Evolutionary conservation across 2,329 filamentous ascomycete species (phyloP).

Genomic region (Pyrenochaeta sp.): DNA sequence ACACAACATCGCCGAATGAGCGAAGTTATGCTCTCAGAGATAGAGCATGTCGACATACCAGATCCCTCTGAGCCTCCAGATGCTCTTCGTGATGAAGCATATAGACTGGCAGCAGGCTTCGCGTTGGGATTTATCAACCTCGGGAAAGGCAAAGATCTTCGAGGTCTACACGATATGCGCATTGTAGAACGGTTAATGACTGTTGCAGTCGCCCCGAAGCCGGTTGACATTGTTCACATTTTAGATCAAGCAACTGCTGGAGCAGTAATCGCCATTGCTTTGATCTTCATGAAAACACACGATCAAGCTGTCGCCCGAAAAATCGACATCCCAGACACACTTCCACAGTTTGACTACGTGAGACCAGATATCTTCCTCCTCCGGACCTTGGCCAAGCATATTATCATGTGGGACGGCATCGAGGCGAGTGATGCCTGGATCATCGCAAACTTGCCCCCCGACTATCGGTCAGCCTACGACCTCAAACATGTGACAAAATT

Average conservation of each 20-base stretch:
- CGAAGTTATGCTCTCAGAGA: slow-evolving; percentile 97
- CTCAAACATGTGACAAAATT: slow-evolving; percentile 69
- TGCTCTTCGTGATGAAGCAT: slow-evolving; percentile 90
- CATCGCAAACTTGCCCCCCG: slow-evolving; percentile 72
- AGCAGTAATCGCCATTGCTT: slow-evolving; percentile 86
- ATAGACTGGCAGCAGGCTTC: slow-evolving; percentile 91
- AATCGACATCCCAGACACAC: slow-evolving; percentile 89
- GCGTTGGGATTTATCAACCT: slow-evolving; percentile 94
- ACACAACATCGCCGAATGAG: slow-evolving; percentile 98
- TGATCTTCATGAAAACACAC: slow-evolving; percentile 98
- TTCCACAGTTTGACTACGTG: slow-evolving; percentile 93
- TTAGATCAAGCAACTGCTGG: slow-evolving; percentile 92
- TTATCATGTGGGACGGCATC: slow-evolving; percentile 93
- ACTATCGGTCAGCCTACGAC: slow-evolving; percentile 70
- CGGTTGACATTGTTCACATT: slow-evolving; percentile 90
- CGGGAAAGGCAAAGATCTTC: slow-evolving; percentile 86
- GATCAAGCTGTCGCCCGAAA: slow-evolving; percentile 87
- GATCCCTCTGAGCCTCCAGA: slow-evolving; percentile 75
- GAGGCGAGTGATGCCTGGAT: slow-evolving; percentile 79
- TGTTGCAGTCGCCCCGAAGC: slow-evolving; percentile 87
- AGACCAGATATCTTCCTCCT: slow-evolving; percentile 91
- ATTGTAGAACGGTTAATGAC: slow-evolving; percentile 87
- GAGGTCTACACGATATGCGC: slow-evolving; percentile 91
- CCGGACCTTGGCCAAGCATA: slow-evolving; percentile 84
- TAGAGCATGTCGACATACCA: slow-evolving; percentile 85